Percentiles rank a stretch among this genome's conserved stretches.
Evolutionary conservation across 257 asterid species (phyloP).

Genomic region (Fraxinus quadrangulata): DNA sequence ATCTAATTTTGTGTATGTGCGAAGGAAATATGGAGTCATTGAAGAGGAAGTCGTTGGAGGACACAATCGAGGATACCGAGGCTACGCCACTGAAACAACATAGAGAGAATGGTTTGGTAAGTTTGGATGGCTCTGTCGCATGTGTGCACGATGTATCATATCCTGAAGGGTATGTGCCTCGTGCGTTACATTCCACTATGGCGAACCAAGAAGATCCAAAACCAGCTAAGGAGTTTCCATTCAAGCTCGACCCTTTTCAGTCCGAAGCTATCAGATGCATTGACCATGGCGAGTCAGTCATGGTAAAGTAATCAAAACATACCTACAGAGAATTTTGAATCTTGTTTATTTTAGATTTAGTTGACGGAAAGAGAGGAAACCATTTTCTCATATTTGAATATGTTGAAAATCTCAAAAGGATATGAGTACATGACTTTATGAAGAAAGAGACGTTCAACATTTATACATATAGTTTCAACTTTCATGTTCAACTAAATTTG

Average conservation of each 20-base stretch:
- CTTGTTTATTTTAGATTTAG: not conserved
- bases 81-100: slow-evolving; percentile 63
- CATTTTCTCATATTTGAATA: not conserved
- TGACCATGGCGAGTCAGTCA: slow-evolving; percentile 78
- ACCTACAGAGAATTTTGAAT: not conserved
- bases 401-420: not conserved
- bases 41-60: slow-evolving; percentile 67
- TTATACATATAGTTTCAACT: not conserved
- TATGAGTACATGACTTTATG: not conserved
- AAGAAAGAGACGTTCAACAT: not conserved
- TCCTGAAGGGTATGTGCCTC: slow-evolving; percentile 68
- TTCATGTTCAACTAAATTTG: not conserved
- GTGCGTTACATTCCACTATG: slow-evolving; percentile 34
- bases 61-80: slow-evolving; percentile 34
- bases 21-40: slow-evolving; percentile 62
- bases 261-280: slow-evolving; percentile 85
- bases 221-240: slow-evolving; percentile 84
- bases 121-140: slow-evolving; percentile 60
- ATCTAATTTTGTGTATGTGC: not conserved
- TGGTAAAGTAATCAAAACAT: slow-evolving; percentile 48
- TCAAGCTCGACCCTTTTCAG: slow-evolving; percentile 87
- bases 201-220: slow-evolving; percentile 32
- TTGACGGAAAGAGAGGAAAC: not conserved
- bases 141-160: slow-evolving; percentile 89
- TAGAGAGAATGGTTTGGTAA: slow-evolving; percentile 37